Conservation (phyloP, 345 rosid genomes). For the Aquilaria sinensis region DNA sequence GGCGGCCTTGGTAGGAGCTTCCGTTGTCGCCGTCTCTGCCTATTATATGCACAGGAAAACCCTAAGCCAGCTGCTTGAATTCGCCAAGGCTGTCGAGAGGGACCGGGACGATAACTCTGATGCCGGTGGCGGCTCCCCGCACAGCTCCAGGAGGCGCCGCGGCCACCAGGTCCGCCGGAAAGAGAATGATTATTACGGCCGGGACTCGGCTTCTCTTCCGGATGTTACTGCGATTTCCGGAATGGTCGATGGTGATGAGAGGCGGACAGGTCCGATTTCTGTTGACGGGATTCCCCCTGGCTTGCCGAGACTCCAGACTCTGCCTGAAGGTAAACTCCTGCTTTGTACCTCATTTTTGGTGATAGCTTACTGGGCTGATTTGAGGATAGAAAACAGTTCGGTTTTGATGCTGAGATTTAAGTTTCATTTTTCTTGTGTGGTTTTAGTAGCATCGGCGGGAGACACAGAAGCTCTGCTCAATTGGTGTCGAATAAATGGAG, state of each 20-base stretch:
- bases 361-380: background rate
- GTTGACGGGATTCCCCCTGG: conserved; percentile 80
- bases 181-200: conserved; percentile 52
- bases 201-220: conserved; percentile 65
- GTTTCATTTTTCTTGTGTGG: too few relatives aligned
- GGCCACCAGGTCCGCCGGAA: conserved; percentile 26
- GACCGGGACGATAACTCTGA: conserved; percentile 32
- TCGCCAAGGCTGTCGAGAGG: conserved; percentile 61
- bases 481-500: too few relatives aligned
- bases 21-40: conserved; percentile 81
- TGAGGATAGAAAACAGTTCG: background rate
- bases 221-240: conserved; percentile 60
- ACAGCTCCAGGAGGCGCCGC: conserved; percentile 12
- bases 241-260: conserved; percentile 49
- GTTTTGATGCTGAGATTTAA: background rate
- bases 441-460: too few relatives aligned
- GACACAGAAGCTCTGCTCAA: too few relatives aligned
- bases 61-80: conserved; percentile 74
- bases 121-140: conserved; percentile 35
- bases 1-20: conserved; percentile 93
- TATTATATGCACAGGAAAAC: conserved; percentile 88
- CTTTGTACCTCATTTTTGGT: conserved; percentile 11
- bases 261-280: conserved; percentile 52
- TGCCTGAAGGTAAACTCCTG: conserved; percentile 63
- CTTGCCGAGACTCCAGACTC: conserved; percentile 72